A percentile compares a stretch with the other conserved stretches of the same genome.
Evolutionary conservation across 768 basidiomycete species (phyloP).

Genomic region (Boletus reticulatus): DNA sequence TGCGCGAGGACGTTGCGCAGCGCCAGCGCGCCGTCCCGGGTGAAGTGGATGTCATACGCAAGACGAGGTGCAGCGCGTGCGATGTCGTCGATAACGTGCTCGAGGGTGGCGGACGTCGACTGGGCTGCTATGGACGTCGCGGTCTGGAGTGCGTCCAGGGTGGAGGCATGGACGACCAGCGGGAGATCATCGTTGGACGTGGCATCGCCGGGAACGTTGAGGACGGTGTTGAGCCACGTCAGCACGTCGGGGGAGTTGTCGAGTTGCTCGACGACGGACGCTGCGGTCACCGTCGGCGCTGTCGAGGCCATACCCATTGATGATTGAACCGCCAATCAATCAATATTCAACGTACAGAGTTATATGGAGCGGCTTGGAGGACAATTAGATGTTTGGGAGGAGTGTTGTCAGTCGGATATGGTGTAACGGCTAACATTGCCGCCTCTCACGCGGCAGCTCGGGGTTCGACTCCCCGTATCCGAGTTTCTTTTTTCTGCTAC

Average conservation of each 20-base stretch:
- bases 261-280: slow-evolving; percentile 51
- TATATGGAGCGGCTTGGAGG: not conserved
- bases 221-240: slow-evolving; percentile 71
- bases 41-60: slow-evolving; percentile 95
- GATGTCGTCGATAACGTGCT: slow-evolving; percentile 89
- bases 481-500: slow-evolving; percentile 19
- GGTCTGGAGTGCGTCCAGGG: slow-evolving; percentile 71
- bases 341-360: too few species aligned
- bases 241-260: slow-evolving; percentile 60
- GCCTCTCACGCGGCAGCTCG: slow-evolving; percentile 55
- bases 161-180: slow-evolving; percentile 58
- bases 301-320: slow-evolving; percentile 23
- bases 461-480: slow-evolving; percentile 37
- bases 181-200: slow-evolving; percentile 30
- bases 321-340: not conserved
- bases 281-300: slow-evolving; percentile 24
- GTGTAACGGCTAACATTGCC: slow-evolving; percentile 69
- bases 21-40: slow-evolving; percentile 85
- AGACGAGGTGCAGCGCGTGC: slow-evolving; percentile 88
- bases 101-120: slow-evolving; percentile 84
- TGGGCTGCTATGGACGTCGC: slow-evolving; percentile 84
- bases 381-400: not conserved
- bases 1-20: slow-evolving; percentile 65
- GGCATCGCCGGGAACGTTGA: slow-evolving; percentile 40
- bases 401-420: slow-evolving; percentile 39